phyloP scores from a whole-genome alignment of 352 stramenopile genomes.

The Thraustotheca clavata region DNA sequence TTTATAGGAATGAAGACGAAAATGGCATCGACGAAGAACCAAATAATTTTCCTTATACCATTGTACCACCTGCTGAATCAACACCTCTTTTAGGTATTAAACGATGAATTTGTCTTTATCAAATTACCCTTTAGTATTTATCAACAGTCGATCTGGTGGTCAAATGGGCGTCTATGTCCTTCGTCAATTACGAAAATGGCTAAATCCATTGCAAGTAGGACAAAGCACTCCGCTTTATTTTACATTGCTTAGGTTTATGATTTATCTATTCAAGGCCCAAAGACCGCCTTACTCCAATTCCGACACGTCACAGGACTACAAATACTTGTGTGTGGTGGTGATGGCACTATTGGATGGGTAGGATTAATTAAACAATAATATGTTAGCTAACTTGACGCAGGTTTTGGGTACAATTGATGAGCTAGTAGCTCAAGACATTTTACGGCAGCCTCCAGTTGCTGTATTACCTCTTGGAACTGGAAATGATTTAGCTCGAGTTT shows the following conservation, averaged over 20 bases:
- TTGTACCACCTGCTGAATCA: slow-evolving; percentile 36
- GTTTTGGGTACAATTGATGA: slow-evolving; percentile 59
- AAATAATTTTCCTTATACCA: slow-evolving; percentile 41
- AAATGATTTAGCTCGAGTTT: slow-evolving; percentile 90
- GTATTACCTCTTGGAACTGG: slow-evolving; percentile 93
- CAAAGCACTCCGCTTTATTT: not conserved
- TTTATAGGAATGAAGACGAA: not conserved
- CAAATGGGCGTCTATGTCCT: slow-evolving; percentile 91
- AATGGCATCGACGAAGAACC: slow-evolving; percentile 1
- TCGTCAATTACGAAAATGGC: slow-evolving; percentile 82
- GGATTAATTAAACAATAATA: slow-evolving; percentile 2
- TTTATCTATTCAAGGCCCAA: slow-evolving; percentile 86
- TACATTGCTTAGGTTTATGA: slow-evolving; percentile 68
- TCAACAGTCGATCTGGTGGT: slow-evolving; percentile 92
- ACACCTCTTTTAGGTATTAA: slow-evolving; percentile 38
- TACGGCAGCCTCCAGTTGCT: slow-evolving; percentile 87
- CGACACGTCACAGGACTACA: slow-evolving; percentile 76
- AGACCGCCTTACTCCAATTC: slow-evolving; percentile 87
- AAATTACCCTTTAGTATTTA: slow-evolving; percentile 84
- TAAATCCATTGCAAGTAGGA: slow-evolving; percentile 90
- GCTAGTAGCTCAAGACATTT: slow-evolving; percentile 29
- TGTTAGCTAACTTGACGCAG: slow-evolving; percentile 15
- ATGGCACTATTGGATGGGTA: slow-evolving; percentile 93
- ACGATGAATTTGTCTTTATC: not conserved
- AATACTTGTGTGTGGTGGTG: slow-evolving; percentile 92